phyloP scores from a whole-genome alignment of 495 filamentous ascomycete species.

The Penicillium alfredii region DNA sequence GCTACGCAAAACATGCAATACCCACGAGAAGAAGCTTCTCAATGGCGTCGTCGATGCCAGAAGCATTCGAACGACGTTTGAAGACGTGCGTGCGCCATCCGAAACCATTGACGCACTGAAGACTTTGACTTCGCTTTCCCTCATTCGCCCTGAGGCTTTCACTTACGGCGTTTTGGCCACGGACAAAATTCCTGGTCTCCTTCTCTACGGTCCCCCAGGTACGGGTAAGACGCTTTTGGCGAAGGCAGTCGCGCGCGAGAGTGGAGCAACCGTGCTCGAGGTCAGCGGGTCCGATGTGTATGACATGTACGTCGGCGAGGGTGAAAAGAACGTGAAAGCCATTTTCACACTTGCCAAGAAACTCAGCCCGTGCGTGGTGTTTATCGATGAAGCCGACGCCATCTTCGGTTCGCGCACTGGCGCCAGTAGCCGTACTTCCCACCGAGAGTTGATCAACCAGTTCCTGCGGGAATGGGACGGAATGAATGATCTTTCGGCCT shows the following conservation, averaged over 20 bases:
- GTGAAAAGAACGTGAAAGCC: slow-evolving; percentile 93
- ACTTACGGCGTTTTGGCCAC: slow-evolving; percentile 89
- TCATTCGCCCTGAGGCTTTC: slow-evolving; percentile 89
- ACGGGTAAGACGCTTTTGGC: slow-evolving; percentile 95
- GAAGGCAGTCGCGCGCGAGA: slow-evolving; percentile 93
- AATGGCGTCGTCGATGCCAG: slow-evolving; percentile 74
- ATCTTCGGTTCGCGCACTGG: slow-evolving; percentile 71
- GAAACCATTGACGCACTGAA: slow-evolving; percentile 86
- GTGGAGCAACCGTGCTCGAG: slow-evolving; percentile 77
- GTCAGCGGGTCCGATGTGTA: slow-evolving; percentile 74
- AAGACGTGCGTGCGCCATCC: slow-evolving; percentile 70
- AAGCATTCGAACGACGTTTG: slow-evolving; percentile 79
- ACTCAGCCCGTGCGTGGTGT: slow-evolving; percentile 87
- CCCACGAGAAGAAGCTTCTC: slow-evolving; percentile 76
- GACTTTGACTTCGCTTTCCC: slow-evolving; percentile 80
- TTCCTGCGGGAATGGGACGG: slow-evolving; percentile 98
- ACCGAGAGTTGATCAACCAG: slow-evolving; percentile 93
- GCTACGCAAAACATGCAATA: slow-evolving; percentile 52
- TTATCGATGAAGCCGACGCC: slow-evolving; percentile 95
- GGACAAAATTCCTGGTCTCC: slow-evolving; percentile 81
- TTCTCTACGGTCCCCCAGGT: slow-evolving; percentile 91
- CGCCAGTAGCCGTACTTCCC: slow-evolving; percentile 51
- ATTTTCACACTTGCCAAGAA: slow-evolving; percentile 90
- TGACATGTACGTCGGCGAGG: slow-evolving; percentile 94
- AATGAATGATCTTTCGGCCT: slow-evolving; percentile 76